These are phyloP conservation scores for Ciborinia camelliae DNA, from an alignment of 2,329 filamentous ascomycete genomes.

Conservation along the genomic window DNA sequence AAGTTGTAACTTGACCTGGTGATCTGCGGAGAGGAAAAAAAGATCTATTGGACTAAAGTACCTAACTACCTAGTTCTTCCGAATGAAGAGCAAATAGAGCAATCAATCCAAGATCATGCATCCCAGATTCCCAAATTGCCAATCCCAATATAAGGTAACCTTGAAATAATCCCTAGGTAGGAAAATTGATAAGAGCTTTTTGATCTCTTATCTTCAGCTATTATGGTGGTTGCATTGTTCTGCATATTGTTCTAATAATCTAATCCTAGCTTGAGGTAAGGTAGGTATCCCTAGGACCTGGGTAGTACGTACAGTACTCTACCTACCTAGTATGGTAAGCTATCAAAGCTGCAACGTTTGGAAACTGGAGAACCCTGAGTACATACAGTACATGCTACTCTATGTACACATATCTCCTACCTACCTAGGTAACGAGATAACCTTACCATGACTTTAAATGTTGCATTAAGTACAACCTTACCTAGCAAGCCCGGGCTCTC, in stretches of 20 bases:
- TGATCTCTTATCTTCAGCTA: background rate
- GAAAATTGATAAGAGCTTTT: slow-evolving; percentile 12
- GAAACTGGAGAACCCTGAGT: slow-evolving; percentile 16
- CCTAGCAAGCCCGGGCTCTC: no score
- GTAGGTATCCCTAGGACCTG: no score
- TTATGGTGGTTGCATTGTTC: slow-evolving; percentile 2
- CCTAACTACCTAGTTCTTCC: no score
- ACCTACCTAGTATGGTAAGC: background rate
- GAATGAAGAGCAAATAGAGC: background rate
- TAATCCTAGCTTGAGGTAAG: no score
- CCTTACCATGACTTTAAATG: background rate
- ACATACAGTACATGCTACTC: no score
- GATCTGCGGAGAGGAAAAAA: slow-evolving; percentile 8
- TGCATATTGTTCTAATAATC: no score
- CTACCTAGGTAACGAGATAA: no score
- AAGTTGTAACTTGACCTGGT: slow-evolving; percentile 4
- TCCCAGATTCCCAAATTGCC: no score
- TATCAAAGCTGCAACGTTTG: background rate
- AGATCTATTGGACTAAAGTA: background rate
- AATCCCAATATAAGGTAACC: no score
- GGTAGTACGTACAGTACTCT: no score
- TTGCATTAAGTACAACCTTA: background rate
- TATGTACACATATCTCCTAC: no score
- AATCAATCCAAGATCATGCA: background rate
- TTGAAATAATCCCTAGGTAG: background rate